Evolutionary conservation across 108 stramenopile genomes (phyloP), one percentile per base, ranked within the genome.

Genomic region (Thalassiosira profunda): DNA sequence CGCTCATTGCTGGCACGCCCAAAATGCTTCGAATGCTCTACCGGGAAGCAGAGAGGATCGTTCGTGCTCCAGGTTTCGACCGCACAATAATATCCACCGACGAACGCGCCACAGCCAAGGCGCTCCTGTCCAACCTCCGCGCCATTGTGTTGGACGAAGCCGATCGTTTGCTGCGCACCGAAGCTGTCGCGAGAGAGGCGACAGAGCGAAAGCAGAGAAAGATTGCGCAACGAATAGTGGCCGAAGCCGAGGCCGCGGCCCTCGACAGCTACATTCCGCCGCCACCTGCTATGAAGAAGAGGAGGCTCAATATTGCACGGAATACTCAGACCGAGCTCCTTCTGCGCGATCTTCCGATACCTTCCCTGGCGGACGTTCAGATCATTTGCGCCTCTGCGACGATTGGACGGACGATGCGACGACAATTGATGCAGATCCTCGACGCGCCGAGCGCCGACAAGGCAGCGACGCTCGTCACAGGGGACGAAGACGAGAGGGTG

Each of bases 311-410:
- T 6, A 62, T 70, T 2, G 68, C 74, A 15, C 42, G 68, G 53
- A 45, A 68, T 41, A 72, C 79, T n/a, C 79, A 80, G 51, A 73
- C 79, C 9, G 79, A 80, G 37, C 52, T 72, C 33, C 30, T 80
- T 31, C 61, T 80, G 1, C 61, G 68, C 5, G 79, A 80, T 24
- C 33, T 80, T 0, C 79, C 79, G 12, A 47, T 80, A 12, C 56
- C 36, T 25, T 77, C 76, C 4, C 38, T 80, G 33, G 45, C 63
- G 14, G 41, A 79, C 45, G 46, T 88, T 0, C 83, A 83, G 65
- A 45, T 91, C 21, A 73, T 91, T 42, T 91, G 87, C 62, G 90
- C 86, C 1, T 83, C 81, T 26, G 90, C 90, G 2, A 91, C 90
- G 21, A 73, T 91, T 20, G 90, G 90, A 21, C 40, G 90, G 14